Percentiles rank a stretch among this genome's conserved stretches.
phyloP scores from a whole-genome alignment of 495 filamentous ascomycete species.

The Oidiodendron maius region DNA sequence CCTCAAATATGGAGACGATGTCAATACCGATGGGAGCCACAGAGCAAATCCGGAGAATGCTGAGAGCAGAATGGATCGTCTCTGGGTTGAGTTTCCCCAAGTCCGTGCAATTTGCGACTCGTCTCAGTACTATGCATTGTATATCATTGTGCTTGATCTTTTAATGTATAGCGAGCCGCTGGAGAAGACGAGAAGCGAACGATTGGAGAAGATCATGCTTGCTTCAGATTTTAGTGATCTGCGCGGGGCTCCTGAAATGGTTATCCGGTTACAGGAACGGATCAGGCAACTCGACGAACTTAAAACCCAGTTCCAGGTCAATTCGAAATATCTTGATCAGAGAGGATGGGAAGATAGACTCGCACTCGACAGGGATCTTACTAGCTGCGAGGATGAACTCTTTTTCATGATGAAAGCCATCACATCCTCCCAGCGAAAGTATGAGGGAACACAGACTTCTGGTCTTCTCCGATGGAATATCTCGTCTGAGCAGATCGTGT shows the following conservation, averaged over 20 bases:
- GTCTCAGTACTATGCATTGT: conserved; percentile 92
- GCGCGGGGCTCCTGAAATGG: conserved; percentile 88
- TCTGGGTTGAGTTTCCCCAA: conserved; percentile 94
- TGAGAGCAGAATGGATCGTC: conserved; percentile 84
- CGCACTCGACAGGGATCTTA: conserved; percentile 78
- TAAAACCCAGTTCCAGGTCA: conserved; percentile 90
- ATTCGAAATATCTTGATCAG: conserved; percentile 80
- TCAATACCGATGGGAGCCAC: conserved; percentile 48
- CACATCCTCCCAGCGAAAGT: conserved; percentile 86
- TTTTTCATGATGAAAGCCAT: conserved; percentile 99
- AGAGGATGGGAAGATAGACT: conserved; percentile 89
- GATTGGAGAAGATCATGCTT: conserved; percentile 96
- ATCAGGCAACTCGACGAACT: conserved; percentile 95
- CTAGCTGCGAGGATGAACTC: conserved; percentile 88
- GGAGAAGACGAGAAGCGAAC: conserved; percentile 90
- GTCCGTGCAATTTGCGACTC: conserved; percentile 92
- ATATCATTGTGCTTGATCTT: conserved; percentile 92
- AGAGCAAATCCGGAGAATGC: conserved; percentile 41
- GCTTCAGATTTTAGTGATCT: conserved; percentile 99
- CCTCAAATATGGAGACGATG: conserved; percentile 95
- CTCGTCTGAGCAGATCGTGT: conserved; percentile 85
- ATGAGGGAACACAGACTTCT: conserved; percentile 69
- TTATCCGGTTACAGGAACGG: conserved; percentile 80
- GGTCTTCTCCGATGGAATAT: conserved; percentile 87
- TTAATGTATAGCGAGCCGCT: conserved; percentile 91